Evolutionary conservation across 768 basidiomycete genomes (phyloP).

Genomic region (Lactarius sp.): DNA sequence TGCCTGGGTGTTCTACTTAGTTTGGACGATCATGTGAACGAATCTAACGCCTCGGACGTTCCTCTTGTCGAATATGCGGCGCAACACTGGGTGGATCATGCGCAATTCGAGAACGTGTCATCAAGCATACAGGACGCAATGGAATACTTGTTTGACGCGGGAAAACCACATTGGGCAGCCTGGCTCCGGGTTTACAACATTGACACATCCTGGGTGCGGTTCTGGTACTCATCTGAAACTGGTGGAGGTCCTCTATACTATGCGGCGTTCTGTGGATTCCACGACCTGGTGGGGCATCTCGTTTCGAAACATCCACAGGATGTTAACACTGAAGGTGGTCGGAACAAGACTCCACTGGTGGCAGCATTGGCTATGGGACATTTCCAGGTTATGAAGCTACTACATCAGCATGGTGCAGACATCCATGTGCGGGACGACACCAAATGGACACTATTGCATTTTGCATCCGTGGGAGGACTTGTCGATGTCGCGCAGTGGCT

Average conservation of each 20-base stretch:
- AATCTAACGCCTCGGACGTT: neutral
- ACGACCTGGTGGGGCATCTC: neutral
- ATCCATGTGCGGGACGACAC: neutral
- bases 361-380: neutral
- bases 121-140: neutral
- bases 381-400: neutral
- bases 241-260: neutral
- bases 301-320: neutral
- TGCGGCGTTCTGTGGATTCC: conserved; percentile 1
- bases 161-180: conserved; percentile 2
- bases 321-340: neutral
- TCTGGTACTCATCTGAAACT: fast-evolving
- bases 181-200: neutral
- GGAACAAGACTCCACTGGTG: neutral
- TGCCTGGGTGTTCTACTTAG: conserved; percentile 1
- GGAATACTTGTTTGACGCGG: neutral
- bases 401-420: neutral
- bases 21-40: neutral
- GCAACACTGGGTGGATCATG: conserved; percentile 1
- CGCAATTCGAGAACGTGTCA: neutral
- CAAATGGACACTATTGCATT: fast-evolving
- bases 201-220: neutral
- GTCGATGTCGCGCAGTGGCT: neutral
- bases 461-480: fast-evolving
- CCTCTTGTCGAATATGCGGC: neutral